phyloP scores from a whole-genome alignment of 2,329 filamentous ascomycete species.

The Talaromyces sp. region DNA sequence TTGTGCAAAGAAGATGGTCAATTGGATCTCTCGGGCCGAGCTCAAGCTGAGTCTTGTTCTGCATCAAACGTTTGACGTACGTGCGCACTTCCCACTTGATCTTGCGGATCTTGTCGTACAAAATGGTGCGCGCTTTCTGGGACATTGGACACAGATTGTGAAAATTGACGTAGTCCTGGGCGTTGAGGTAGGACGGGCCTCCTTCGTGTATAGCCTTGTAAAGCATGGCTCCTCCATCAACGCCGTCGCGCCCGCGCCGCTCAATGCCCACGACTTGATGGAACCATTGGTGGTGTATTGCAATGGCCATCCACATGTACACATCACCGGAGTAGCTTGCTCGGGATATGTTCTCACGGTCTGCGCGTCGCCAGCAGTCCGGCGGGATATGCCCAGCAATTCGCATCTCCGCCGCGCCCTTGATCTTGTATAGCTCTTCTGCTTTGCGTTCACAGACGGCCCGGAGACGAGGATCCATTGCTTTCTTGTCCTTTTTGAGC shows the following conservation, averaged over 20 bases:
- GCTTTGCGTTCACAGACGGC: conserved; percentile 20
- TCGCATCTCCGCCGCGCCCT: conserved; percentile 22
- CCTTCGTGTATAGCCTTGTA: conserved; percentile 37
- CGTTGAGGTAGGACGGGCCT: conserved; percentile 39
- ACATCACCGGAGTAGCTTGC: conserved; percentile 45
- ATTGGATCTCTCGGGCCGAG: conserved; percentile 23
- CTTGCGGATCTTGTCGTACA: conserved; percentile 24
- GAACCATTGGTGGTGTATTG: conserved; percentile 45
- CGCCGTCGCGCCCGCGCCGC: conserved; percentile 30
- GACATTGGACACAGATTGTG: conserved; percentile 24
- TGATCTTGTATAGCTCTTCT: conserved; percentile 17
- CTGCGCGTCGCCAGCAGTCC: conserved; percentile 33
- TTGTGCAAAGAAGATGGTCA: conserved; percentile 41
- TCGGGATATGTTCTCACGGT: conserved; percentile 28
- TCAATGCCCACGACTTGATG: conserved; percentile 32
- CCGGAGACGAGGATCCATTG: conserved; percentile 16
- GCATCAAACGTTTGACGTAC: conserved; percentile 29
- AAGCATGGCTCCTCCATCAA: conserved; percentile 44
- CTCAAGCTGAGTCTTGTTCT: conserved; percentile 36
- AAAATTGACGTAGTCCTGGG: conserved; percentile 20
- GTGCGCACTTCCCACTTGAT: conserved; percentile 36
- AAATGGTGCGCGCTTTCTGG: conserved; percentile 18
- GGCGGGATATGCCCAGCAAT: conserved; percentile 26
- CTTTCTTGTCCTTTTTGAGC: conserved; percentile 14
- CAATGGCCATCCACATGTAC: conserved; percentile 47